Evolutionary conservation across 176 grass and related monocot species (phyloP).

Genomic region (Zea luxurians): DNA sequence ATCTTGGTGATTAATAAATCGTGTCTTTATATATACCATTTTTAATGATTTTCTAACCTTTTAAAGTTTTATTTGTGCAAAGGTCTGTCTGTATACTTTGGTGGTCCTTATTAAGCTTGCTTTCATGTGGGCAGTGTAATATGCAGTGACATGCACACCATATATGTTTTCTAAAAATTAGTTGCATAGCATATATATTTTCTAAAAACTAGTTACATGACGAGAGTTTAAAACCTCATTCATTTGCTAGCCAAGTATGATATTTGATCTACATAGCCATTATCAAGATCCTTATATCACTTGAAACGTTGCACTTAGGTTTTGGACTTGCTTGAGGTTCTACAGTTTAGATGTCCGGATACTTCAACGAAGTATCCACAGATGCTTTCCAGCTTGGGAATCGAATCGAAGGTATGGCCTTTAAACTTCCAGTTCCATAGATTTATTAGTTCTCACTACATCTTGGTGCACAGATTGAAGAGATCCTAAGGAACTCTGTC

Average conservation of each 20-base stretch:
- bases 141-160: background rate
- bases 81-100: background rate
- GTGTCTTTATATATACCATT: background rate
- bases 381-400: constrained; percentile 59
- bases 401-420: constrained; percentile 56
- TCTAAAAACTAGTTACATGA: constrained; percentile 1
- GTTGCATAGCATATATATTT: background rate
- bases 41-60: background rate
- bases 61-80: background rate
- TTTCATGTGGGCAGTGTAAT: background rate
- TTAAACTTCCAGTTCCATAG: constrained; percentile 1
- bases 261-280: constrained; percentile 11
- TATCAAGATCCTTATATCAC: constrained; percentile 17
- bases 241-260: background rate
- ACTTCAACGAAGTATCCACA: constrained; percentile 66
- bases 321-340: constrained; percentile 83
- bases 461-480: constrained; percentile 58
- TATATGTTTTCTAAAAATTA: constrained; percentile 7
- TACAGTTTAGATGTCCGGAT: constrained; percentile 84
- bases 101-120: background rate
- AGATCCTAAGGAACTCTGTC: constrained; percentile 63
- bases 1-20: constrained; percentile 20
- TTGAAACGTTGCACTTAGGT: constrained; percentile 52
- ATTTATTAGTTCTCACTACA: constrained; percentile 27
- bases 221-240: background rate